These are phyloP conservation scores for Eucalyptus pumila DNA, from an alignment of 345 rosid species.

Conservation along the genomic window DNA sequence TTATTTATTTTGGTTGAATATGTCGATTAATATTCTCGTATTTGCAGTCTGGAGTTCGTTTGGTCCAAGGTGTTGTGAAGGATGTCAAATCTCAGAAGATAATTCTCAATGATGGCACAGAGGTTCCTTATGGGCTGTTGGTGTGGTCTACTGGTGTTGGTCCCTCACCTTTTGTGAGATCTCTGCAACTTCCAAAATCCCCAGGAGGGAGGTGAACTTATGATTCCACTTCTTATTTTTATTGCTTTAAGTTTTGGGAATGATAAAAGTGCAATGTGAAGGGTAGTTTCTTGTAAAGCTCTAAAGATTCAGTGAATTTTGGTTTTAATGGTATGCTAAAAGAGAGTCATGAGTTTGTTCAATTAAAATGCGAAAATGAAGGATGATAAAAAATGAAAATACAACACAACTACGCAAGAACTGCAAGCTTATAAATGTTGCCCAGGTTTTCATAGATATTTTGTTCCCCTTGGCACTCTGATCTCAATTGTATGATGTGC, in stretches of 20 bases:
- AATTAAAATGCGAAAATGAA: neutral
- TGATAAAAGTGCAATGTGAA: neutral
- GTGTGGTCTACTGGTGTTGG: constrained; percentile 98
- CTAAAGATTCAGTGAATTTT: neutral
- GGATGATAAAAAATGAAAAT: neutral
- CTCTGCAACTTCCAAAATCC: constrained; percentile 71
- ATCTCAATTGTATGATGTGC: neutral
- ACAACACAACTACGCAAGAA: neutral
- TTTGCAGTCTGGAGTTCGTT: constrained; percentile 80
- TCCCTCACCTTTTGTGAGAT: constrained; percentile 61
- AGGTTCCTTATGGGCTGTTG: constrained; percentile 81
- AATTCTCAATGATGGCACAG: constrained; percentile 70
- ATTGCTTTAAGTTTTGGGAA: neutral
- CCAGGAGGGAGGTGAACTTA: constrained; percentile 74
- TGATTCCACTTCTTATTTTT: neutral
- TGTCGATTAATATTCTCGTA: neutral
- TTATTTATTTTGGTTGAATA: neutral
- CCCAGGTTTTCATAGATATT: neutral
- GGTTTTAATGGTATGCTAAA: neutral
- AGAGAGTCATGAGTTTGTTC: neutral
- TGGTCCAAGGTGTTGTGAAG: constrained; percentile 83
- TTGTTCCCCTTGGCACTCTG: neutral
- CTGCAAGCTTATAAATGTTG: neutral
- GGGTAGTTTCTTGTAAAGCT: neutral
- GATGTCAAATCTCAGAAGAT: constrained; percentile 70